Conservation (phyloP, 345 rosid genomes). For the Boechera stricta region DNA sequence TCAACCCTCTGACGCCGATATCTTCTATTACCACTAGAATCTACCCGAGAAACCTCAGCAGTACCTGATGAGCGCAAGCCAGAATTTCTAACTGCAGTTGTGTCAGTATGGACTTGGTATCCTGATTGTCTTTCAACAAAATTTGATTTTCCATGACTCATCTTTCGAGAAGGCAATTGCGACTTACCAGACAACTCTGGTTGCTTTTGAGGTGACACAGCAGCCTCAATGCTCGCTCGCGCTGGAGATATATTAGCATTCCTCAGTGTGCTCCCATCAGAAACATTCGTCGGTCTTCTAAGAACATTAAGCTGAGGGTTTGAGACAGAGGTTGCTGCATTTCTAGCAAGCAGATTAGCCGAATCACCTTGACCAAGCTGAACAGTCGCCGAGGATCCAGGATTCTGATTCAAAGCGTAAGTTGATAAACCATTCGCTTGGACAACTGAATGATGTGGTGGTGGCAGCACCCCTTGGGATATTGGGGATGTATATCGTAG, state of each 20-base stretch:
- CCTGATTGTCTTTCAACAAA: conserved; percentile 53
- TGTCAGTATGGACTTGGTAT: conserved; percentile 50
- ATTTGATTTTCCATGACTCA: conserved; percentile 51
- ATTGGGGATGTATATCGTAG: conserved; percentile 75
- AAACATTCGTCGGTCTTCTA: conserved; percentile 52
- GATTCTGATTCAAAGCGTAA: conserved; percentile 59
- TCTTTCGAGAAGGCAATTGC: conserved; percentile 46
- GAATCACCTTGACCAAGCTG: conserved; percentile 55
- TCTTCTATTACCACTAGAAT: conserved; percentile 67
- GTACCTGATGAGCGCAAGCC: conserved; percentile 56
- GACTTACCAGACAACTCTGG: conserved; percentile 53
- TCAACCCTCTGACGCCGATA: conserved; percentile 67
- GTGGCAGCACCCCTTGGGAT: conserved; percentile 75
- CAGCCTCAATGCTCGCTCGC: conserved; percentile 46
- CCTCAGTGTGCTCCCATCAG: conserved; percentile 51
- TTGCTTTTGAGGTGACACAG: conserved; percentile 49
- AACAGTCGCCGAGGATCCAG: conserved; percentile 50
- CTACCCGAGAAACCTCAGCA: conserved; percentile 61
- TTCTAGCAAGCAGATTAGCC: conserved; percentile 45
- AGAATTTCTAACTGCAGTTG: conserved; percentile 58
- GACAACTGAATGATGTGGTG: conserved; percentile 65
- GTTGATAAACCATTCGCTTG: conserved; percentile 56
- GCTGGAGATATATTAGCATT: conserved; percentile 49
- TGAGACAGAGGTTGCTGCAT: conserved; percentile 47
- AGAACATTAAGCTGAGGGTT: conserved; percentile 57